A percentile compares a stretch with the other conserved stretches of the same genome.
phyloP scores from a whole-genome alignment of 768 basidiomycete species.

The Trametes meyenii region DNA sequence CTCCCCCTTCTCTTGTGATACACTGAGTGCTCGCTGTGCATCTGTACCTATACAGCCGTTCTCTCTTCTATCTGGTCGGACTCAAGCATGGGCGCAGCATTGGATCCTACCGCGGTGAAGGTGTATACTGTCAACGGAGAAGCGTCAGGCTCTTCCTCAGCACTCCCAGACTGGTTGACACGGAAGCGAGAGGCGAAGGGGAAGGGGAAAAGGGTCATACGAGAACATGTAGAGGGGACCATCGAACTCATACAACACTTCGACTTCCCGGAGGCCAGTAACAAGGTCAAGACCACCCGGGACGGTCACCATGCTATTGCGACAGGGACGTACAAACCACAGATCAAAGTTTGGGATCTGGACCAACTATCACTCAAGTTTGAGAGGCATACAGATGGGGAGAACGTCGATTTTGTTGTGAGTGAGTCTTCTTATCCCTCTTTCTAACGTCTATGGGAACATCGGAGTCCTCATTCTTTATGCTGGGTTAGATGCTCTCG shows the following conservation, averaged over 20 bases:
- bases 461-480: background rate
- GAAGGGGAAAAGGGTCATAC: slow-evolving; percentile 65
- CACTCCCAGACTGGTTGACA: slow-evolving; percentile 94
- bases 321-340: slow-evolving; percentile 97
- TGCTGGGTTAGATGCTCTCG: slow-evolving; percentile 73
- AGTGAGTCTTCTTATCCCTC: slow-evolving; percentile 50
- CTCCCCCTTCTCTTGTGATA: too few relatives aligned
- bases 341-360: slow-evolving; percentile 94
- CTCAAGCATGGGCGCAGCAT: slow-evolving; percentile 13
- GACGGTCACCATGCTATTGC: slow-evolving; percentile 94
- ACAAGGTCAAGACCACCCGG: slow-evolving; percentile 84
- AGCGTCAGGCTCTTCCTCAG: slow-evolving; percentile 81
- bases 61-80: background rate
- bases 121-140: slow-evolving; percentile 98
- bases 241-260: slow-evolving; percentile 95
- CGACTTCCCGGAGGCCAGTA: slow-evolving; percentile 96
- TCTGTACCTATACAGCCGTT: background rate
- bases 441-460: background rate
- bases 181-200: slow-evolving; percentile 66
- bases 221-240: slow-evolving; percentile 80
- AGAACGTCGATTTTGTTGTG: slow-evolving; percentile 98
- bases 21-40: background rate
- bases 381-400: slow-evolving; percentile 92
- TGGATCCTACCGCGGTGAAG: slow-evolving; percentile 56
- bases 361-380: slow-evolving; percentile 92